phyloP scores from a whole-genome alignment of 352 stramenopile species.

The Pythium aquatile region DNA sequence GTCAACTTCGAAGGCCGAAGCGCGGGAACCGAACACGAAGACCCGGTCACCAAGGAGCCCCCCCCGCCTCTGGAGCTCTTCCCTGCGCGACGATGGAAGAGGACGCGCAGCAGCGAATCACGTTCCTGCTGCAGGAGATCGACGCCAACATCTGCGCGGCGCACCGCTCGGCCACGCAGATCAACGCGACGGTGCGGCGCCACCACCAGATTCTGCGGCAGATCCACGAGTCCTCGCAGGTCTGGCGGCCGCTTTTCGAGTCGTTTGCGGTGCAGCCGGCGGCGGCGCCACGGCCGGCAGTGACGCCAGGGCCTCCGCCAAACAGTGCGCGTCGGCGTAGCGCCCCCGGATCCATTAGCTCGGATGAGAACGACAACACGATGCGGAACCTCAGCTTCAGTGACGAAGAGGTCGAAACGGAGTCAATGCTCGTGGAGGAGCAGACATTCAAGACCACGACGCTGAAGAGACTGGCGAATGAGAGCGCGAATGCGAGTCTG shows the following conservation, averaged over 20 bases:
- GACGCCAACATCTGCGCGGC: slow-evolving; percentile 79
- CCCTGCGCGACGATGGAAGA: slow-evolving; percentile 52
- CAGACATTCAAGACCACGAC: slow-evolving; percentile 78
- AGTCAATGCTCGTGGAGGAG: slow-evolving; percentile 47
- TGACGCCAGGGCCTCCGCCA: slow-evolving; percentile 43
- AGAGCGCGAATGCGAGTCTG: slow-evolving; percentile 47
- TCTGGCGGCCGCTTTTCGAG: slow-evolving; percentile 79
- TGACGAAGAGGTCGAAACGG: slow-evolving; percentile 32
- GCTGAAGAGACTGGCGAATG: slow-evolving; percentile 40
- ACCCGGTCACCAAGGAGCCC: background rate
- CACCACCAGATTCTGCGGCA: slow-evolving; percentile 77
- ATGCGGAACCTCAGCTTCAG: slow-evolving; percentile 27
- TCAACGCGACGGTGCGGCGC: slow-evolving; percentile 59
- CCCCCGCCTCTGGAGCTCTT: background rate
- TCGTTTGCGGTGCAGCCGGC: slow-evolving; percentile 55
- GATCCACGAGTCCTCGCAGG: slow-evolving; percentile 68
- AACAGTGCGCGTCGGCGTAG: slow-evolving; percentile 21
- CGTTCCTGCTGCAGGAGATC: slow-evolving; percentile 84
- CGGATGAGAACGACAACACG: slow-evolving; percentile 19
- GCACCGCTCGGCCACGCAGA: slow-evolving; percentile 74
- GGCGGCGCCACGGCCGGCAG: slow-evolving; percentile 29
- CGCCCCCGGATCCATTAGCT: slow-evolving; percentile 5
- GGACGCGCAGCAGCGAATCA: slow-evolving; percentile 75
- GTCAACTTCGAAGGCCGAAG: slow-evolving; percentile 1
- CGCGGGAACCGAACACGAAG: background rate